Base-by-base conservation (phyloP, 345 rosid genomes). In the Gossypium thurberi region DNA sequence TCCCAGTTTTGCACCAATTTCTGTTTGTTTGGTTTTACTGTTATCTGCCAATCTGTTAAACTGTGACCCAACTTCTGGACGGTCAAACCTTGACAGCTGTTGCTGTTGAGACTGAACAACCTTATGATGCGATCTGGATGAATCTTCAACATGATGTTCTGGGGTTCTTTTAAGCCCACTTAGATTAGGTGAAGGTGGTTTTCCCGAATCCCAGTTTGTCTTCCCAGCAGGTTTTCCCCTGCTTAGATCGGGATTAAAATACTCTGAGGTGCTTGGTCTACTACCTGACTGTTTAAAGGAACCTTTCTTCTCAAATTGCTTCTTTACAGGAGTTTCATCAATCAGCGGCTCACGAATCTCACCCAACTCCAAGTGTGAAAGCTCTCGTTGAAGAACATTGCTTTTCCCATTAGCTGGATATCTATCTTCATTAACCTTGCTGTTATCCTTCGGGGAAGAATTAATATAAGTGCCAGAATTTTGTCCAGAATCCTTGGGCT, bases 301-400 rank as follows among this genome's bases (percentile, higher is more conserved):
- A 78, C 82, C 77, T 76, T 87, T 92, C 75, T 87, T 87, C 69
- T 90, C 97, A 52, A 78, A 76, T 70, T 81, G 88, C 85, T 82
- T 88, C 76, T 74, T 83, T 76, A 55, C 57, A 48, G 81, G 83
- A 78, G 80, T 83, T 75, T 86, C 91, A 37, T 86, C 97, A 8
- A 73, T 81, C 64, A 78, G 59, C 73, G 92, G 84, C 75, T 90
- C 96, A 43, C 92, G 97, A 68, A 92, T 88, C 82, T 94, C 98
- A 79, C 98, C 98, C 70, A 92, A 80, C 87, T 94, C 98, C 88
- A 94, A 83, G 75, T 89, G 94, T 26, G 96, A 85, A 74, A 82
- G 79, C 84, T 89, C 96, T 82, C 91, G 85, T 60, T 84, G 97
- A 79, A 92, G 94, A 42, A 78, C 17, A 71, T 72, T 69, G 50